Percentiles rank a stretch among this genome's conserved stretches.
Evolutionary conservation across 2,329 filamentous ascomycete genomes (phyloP).

Genomic region (Aspergillus udagawae): DNA sequence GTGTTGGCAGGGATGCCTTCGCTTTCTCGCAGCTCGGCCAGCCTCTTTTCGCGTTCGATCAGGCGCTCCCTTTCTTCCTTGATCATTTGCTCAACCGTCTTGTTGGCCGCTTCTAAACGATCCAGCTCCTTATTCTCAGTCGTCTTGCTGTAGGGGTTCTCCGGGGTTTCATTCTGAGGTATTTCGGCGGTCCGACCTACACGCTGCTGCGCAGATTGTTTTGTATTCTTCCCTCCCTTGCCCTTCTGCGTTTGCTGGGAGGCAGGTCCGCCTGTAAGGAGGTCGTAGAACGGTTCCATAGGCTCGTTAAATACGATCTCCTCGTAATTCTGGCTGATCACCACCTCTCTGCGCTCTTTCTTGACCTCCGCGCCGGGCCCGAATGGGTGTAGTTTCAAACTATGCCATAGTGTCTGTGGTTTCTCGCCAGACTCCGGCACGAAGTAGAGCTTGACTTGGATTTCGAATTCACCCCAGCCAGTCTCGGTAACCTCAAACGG

Average conservation of each 20-base stretch:
- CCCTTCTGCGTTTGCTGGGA: slow-evolving; percentile 48
- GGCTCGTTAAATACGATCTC: slow-evolving; percentile 97
- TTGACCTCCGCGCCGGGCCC: slow-evolving; percentile 72
- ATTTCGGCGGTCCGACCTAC: slow-evolving; percentile 71
- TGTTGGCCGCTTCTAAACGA: slow-evolving; percentile 59
- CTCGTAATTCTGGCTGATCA: slow-evolving; percentile 81
- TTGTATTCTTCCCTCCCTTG: slow-evolving; percentile 54
- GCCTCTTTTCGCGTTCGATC: slow-evolving; percentile 57
- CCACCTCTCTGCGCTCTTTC: slow-evolving; percentile 59
- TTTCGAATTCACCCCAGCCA: slow-evolving; percentile 97
- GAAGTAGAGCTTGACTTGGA: slow-evolving; percentile 93
- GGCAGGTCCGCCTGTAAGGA: slow-evolving; percentile 67
- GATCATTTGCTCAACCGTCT: slow-evolving; percentile 57
- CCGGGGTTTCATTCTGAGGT: slow-evolving; percentile 62
- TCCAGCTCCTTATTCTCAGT: slow-evolving; percentile 65
- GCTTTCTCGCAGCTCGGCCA: slow-evolving; percentile 49
- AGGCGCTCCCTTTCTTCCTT: slow-evolving; percentile 62
- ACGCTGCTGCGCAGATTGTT: slow-evolving; percentile 43
- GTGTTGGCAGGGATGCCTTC: slow-evolving; percentile 38
- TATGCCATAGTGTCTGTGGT: slow-evolving; percentile 91
- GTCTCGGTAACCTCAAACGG: slow-evolving; percentile 87
- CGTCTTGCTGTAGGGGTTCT: slow-evolving; percentile 69
- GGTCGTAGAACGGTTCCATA: slow-evolving; percentile 84
- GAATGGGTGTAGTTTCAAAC: slow-evolving; percentile 85
- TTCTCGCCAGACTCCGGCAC: slow-evolving; percentile 85